Evolutionary conservation across 2,329 filamentous ascomycete species (phyloP).

Genomic region (Calonectria hongkongensis): DNA sequence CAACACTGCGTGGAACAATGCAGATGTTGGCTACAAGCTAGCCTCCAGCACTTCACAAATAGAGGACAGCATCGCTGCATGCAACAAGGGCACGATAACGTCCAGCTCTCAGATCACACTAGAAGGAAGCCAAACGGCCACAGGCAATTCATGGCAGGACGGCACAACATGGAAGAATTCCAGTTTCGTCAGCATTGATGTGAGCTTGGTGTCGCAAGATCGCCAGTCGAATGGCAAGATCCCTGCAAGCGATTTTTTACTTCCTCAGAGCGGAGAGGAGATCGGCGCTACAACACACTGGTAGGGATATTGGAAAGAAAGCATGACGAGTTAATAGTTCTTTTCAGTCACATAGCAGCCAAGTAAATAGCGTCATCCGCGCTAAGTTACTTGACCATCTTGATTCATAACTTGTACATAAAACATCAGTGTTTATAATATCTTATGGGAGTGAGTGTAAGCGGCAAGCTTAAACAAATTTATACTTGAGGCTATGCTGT

Average conservation of each 20-base stretch:
- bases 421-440: too few species aligned
- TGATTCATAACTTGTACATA: too few species aligned
- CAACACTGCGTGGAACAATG: slow-evolving; percentile 69
- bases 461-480: too few species aligned
- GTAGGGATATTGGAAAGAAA: slow-evolving; percentile 4
- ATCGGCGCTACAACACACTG: slow-evolving; percentile 44
- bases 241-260: slow-evolving; percentile 62
- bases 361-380: neutral
- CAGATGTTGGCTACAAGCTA: slow-evolving; percentile 63
- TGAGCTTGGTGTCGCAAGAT: slow-evolving; percentile 58
- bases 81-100: slow-evolving; percentile 50
- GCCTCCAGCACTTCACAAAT: slow-evolving; percentile 58
- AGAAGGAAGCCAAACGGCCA: slow-evolving; percentile 51
- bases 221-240: slow-evolving; percentile 62
- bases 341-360: neutral
- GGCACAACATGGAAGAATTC: slow-evolving; percentile 61
- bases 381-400: too few species aligned
- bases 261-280: slow-evolving; percentile 56
- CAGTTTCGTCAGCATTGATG: slow-evolving; percentile 61
- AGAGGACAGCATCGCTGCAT: slow-evolving; percentile 61
- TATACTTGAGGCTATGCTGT: too few species aligned
- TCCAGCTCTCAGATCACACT: slow-evolving; percentile 52
- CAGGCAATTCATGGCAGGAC: slow-evolving; percentile 65
- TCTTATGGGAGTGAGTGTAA: too few species aligned
- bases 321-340: neutral